Evolutionary conservation across 139 green algal species (phyloP).

Genomic region (Coelastrella sp.): DNA sequence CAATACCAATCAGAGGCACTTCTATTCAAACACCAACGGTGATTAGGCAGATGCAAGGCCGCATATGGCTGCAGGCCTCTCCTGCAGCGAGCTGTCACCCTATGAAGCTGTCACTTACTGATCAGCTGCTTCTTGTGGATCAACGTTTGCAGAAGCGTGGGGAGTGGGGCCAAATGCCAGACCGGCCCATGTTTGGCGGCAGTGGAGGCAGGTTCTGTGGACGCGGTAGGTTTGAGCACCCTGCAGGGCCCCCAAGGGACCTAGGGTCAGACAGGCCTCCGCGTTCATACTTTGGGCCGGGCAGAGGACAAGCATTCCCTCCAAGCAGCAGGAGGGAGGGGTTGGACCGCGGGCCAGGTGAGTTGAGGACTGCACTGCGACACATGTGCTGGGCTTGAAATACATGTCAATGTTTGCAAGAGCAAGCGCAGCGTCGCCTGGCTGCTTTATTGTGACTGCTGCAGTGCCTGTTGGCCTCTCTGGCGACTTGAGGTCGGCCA

Average conservation of each 20-base stretch:
- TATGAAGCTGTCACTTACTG: not conserved
- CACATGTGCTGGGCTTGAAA: not conserved
- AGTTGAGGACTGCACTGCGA: not conserved
- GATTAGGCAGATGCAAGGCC: not conserved
- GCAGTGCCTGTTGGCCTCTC: not conserved
- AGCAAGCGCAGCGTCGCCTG: too few species aligned
- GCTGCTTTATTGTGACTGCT: too few species aligned
- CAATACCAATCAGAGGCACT: not conserved
- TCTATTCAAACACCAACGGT: not conserved
- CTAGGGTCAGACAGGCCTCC: slow-evolving; percentile 20
- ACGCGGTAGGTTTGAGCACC: slow-evolving; percentile 24
- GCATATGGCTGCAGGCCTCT: not conserved
- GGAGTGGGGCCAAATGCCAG: not conserved
- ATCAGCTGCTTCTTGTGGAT: not conserved
- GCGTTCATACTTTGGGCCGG: slow-evolving; percentile 13
- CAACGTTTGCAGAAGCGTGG: slow-evolving; percentile 36
- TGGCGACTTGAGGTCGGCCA: not conserved
- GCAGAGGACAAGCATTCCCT: slow-evolving; percentile 12
- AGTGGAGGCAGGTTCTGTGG: slow-evolving; percentile 17
- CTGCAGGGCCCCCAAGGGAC: slow-evolving; percentile 26
- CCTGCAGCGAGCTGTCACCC: not conserved
- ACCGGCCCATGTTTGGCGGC: not conserved
- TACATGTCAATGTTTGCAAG: not conserved
- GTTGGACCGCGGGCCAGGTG: not conserved
- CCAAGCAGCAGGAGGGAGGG: not conserved